phyloP scores from a whole-genome alignment of 169 alveolate species.

The Besnoitia besnoiti region DNA sequence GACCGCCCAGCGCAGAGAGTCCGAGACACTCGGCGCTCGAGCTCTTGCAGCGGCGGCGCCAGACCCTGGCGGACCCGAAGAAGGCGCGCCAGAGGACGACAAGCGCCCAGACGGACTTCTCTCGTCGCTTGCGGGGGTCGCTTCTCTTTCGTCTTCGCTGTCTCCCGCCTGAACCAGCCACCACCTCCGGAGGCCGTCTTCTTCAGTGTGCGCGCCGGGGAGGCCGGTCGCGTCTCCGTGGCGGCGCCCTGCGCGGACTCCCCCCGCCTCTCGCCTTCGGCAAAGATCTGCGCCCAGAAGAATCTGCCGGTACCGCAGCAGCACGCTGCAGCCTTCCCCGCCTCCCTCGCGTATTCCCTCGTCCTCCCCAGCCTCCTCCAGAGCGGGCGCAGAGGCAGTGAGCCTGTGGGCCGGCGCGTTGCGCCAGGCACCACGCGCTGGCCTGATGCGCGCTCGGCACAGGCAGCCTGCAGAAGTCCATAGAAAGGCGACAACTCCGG shows the following conservation, averaged over 20 bases:
- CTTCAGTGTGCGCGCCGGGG: not conserved
- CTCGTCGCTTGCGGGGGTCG: not conserved
- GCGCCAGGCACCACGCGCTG: no score
- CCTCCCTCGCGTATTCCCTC: not conserved
- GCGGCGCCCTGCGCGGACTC: not conserved
- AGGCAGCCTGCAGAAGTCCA: not conserved
- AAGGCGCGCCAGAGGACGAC: not conserved
- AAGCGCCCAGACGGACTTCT: not conserved
- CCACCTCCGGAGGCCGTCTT: not conserved
- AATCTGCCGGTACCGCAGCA: not conserved
- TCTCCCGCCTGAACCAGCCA: not conserved
- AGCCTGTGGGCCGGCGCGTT: no score
- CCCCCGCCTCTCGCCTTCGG: no score
- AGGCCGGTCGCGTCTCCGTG: not conserved
- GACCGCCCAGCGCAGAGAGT: slow-evolving; percentile 2
- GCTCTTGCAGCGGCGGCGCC: not conserved
- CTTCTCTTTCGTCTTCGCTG: not conserved
- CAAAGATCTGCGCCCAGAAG: not conserved
- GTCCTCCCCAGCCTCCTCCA: not conserved
- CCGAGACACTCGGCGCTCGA: not conserved
- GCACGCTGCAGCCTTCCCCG: not conserved
- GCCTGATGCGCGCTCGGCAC: not conserved
- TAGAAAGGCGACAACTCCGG: not conserved
- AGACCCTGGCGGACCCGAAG: not conserved
- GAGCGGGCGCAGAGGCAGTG: not conserved